These are phyloP conservation scores for Hymenoscyphus linearis DNA, from an alignment of 2,329 filamentous ascomycete species.

Conservation along the genomic window DNA sequence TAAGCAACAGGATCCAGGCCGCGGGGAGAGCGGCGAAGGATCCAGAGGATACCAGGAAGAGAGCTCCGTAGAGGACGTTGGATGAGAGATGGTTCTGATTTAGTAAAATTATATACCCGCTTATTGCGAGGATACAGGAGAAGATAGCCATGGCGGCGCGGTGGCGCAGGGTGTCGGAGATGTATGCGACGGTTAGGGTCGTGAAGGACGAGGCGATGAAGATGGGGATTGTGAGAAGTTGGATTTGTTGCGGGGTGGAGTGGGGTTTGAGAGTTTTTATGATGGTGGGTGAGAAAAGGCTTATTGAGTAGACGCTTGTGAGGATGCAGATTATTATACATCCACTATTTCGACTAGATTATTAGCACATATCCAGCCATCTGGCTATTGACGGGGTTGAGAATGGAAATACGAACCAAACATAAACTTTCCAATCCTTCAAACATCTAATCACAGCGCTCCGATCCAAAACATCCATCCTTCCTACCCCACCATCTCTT, in stretches of 20 bases:
- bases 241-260: background rate
- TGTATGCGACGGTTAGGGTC: background rate
- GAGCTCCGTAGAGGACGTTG: background rate
- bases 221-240: background rate
- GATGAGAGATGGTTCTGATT: background rate
- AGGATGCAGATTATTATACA: background rate
- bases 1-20: background rate
- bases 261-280: background rate
- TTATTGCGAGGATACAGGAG: background rate
- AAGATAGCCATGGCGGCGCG: background rate
- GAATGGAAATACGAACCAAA: background rate
- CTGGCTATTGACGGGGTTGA: too few species aligned
- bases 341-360: background rate
- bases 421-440: background rate
- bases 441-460: background rate
- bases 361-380: too few species aligned
- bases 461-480: background rate
- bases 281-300: background rate
- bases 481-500: background rate
- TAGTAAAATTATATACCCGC: background rate
- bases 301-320: background rate
- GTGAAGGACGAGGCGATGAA: background rate
- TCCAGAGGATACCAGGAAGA: background rate
- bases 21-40: background rate
- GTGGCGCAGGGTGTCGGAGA: background rate